A percentile compares a stretch with the other conserved stretches of the same genome.
Evolutionary conservation across 2,329 filamentous ascomycete genomes (phyloP).

Genomic region (Hypoxylon sp.): DNA sequence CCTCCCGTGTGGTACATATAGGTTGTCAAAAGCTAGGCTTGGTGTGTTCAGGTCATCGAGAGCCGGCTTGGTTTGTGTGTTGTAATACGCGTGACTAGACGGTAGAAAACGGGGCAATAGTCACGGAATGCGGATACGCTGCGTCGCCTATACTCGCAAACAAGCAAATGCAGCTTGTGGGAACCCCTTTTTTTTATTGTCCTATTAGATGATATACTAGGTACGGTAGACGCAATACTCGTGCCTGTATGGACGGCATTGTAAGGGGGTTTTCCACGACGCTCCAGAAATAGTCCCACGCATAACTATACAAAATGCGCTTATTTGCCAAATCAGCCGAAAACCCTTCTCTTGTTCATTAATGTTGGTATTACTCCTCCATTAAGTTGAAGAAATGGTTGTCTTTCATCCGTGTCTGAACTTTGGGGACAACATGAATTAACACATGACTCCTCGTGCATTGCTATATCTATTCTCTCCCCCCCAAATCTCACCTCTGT

Average conservation of each 20-base stretch:
- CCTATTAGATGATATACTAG: constrained; percentile 6
- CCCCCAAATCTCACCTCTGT: not conserved
- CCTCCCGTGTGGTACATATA: constrained; percentile 21
- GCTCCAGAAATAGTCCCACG: not conserved
- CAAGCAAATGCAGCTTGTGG: constrained; percentile 5
- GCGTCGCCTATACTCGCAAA: constrained; percentile 7
- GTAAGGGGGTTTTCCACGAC: not conserved
- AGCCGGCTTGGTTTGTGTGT: constrained; percentile 20
- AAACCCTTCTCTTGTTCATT: not conserved
- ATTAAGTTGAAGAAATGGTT: not conserved
- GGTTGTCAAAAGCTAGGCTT: constrained; percentile 19
- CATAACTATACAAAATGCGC: not conserved
- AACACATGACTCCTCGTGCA: constrained; percentile 1
- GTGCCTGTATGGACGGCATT: not conserved
- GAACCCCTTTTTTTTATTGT: constrained; percentile 6
- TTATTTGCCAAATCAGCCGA: not conserved
- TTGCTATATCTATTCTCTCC: not conserved
- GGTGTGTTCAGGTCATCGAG: constrained; percentile 26
- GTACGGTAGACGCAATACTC: not conserved
- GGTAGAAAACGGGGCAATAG: constrained; percentile 17
- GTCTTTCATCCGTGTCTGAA: not conserved
- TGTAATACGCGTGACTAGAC: constrained; percentile 29
- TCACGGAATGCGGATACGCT: constrained; percentile 13
- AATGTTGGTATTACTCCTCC: not conserved
- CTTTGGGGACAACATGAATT: not conserved